phyloP scores from a whole-genome alignment of 2,329 filamentous ascomycete genomes.

The Phaeophleospora eucalypticola region DNA sequence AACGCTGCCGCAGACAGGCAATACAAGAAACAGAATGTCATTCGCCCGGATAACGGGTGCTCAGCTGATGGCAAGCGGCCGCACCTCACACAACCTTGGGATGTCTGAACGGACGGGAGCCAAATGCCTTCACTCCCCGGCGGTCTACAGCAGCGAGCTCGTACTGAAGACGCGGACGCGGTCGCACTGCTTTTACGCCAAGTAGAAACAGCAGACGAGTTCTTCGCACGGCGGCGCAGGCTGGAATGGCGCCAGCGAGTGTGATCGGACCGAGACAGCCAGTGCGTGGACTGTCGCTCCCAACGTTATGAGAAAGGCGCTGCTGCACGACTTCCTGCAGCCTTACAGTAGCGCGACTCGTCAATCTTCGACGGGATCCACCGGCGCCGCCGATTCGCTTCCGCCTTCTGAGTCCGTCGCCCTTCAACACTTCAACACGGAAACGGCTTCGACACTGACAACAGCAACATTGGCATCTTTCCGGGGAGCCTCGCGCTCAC shows the following conservation, averaged over 20 bases:
- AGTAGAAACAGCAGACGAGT: no score
- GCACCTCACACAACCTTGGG: not conserved
- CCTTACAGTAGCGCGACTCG: conserved; percentile 14
- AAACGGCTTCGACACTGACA: conserved; percentile 1
- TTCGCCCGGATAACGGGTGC: conserved; percentile 2
- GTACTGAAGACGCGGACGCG: no score
- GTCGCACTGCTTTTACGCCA: not conserved
- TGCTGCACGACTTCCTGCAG: conserved; percentile 15
- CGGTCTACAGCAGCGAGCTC: conserved; percentile 1
- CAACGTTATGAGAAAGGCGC: no score
- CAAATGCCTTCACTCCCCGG: conserved; percentile 11
- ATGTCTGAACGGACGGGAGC: not conserved
- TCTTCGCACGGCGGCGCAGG: not conserved
- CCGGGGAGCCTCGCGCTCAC: no score
- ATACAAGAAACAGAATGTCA: conserved; percentile 1
- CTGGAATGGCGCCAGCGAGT: not conserved
- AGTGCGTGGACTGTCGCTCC: not conserved
- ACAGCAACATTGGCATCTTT: not conserved
- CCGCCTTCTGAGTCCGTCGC: conserved; percentile 5
- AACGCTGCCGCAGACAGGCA: not conserved
- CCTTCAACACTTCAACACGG: not conserved
- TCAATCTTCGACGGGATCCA: conserved; percentile 8
- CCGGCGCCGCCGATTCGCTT: conserved; percentile 6
- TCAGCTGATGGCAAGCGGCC: conserved; percentile 10
- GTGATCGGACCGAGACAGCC: conserved; percentile 9